Evolutionary conservation across 2,329 filamentous ascomycete species (phyloP).

Genomic region (Rutstroemia sp.): DNA sequence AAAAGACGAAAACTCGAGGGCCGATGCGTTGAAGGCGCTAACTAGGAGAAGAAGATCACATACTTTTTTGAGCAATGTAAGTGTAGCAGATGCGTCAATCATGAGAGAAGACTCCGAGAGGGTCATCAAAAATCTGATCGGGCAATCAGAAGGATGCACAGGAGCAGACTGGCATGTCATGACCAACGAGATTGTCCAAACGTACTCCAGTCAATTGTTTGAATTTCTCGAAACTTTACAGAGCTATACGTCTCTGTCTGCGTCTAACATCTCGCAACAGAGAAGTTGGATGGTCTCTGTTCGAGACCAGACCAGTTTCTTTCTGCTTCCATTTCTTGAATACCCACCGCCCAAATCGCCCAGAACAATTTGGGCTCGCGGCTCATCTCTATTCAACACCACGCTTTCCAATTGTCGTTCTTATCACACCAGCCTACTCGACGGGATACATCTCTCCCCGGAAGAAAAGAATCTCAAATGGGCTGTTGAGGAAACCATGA

Average conservation of each 20-base stretch:
- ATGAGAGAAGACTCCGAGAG: constrained; percentile 31
- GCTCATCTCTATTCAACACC: constrained; percentile 30
- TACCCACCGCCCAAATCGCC: constrained; percentile 32
- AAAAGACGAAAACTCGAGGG: constrained; percentile 21
- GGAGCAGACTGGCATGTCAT: constrained; percentile 39
- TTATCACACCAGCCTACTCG: constrained; percentile 34
- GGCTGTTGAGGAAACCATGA: constrained; percentile 35
- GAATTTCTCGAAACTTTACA: constrained; percentile 27
- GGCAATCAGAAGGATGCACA: constrained; percentile 27
- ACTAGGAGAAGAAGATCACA: constrained; percentile 33
- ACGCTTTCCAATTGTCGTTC: constrained; percentile 37
- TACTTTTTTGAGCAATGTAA: constrained; percentile 29
- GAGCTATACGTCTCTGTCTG: constrained; percentile 13
- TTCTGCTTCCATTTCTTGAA: constrained; percentile 38
- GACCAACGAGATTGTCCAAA: constrained; percentile 36
- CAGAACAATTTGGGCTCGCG: constrained; percentile 27
- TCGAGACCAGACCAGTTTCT: constrained; percentile 35
- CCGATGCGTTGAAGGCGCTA: constrained; percentile 29
- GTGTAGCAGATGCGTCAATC: constrained; percentile 27
- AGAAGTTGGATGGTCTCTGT: constrained; percentile 29
- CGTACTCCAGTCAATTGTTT: constrained; percentile 31
- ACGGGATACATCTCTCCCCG: constrained; percentile 22
- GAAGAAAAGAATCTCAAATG: constrained; percentile 34
- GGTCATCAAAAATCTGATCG: constrained; percentile 24
- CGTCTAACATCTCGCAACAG: constrained; percentile 23